Percentiles rank a stretch among this genome's conserved stretches.
These are phyloP conservation scores for Raddia guianensis DNA, from an alignment of 176 grass and related monocot genomes.

Conservation along the genomic window DNA sequence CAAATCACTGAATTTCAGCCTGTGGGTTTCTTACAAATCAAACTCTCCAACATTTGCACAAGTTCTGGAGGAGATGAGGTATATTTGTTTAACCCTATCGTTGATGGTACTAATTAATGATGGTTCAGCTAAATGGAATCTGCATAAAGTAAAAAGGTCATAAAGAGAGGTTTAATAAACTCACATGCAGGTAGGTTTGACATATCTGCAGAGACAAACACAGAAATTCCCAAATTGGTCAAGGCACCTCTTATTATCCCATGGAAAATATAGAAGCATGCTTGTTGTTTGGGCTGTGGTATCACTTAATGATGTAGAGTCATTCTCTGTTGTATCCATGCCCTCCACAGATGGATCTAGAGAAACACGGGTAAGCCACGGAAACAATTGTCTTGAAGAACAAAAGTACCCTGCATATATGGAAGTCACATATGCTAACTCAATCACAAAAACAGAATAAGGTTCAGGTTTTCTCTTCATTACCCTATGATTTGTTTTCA, in stretches of 20 bases:
- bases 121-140: neutral
- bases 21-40: neutral
- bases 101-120: slow-evolving; percentile 6
- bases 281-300: slow-evolving; percentile 66
- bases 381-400: slow-evolving; percentile 90
- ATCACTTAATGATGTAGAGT: slow-evolving; percentile 54
- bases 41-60: slow-evolving; percentile 17
- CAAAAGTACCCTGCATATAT: slow-evolving; percentile 83
- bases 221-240: slow-evolving; percentile 77
- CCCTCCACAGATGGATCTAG: slow-evolving; percentile 59
- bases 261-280: slow-evolving; percentile 94
- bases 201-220: slow-evolving; percentile 89
- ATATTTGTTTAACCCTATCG: neutral
- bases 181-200: slow-evolving; percentile 91
- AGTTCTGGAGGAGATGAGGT: slow-evolving; percentile 1
- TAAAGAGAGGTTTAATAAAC: slow-evolving; percentile 40
- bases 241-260: slow-evolving; percentile 94
- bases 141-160: slow-evolving; percentile 2
- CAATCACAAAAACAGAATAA: neutral
- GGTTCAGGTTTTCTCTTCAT: slow-evolving; percentile 29
- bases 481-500: slow-evolving; percentile 99
- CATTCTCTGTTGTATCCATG: slow-evolving; percentile 55
- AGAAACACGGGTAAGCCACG: slow-evolving; percentile 87
- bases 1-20: neutral
- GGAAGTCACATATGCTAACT: slow-evolving; percentile 34